Evolutionary conservation across 208 protist species (phyloP), one percentile per base, ranked within the genome.

Genomic region (Crithidia expoeki): DNA sequence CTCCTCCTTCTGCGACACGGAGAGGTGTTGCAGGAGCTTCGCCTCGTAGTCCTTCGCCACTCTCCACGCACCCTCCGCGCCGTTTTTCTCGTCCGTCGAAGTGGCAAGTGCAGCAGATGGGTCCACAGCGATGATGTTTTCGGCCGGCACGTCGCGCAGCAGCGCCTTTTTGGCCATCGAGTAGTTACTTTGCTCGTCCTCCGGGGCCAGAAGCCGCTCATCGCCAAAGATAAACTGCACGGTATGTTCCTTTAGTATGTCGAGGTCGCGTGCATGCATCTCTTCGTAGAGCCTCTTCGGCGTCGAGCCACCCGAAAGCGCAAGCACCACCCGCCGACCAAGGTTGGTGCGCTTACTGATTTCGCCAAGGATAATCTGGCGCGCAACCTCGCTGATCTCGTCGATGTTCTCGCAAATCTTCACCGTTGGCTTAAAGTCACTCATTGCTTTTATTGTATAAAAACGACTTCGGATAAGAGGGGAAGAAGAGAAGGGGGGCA

Each of bases 271-370:
- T 14, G 68, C 64, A 33, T 85, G 83, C 28, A 95, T 57, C 49
- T 52, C 23, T 23, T 67, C 53, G 67, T 92, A 92, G 11, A 93
- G 65, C 56, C 52, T 61, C 70, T 79, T 81, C 21, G 90, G 90
- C 0, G 90, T 92, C 14, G 78, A 86, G n/a, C 90, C 90, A 12
- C 90, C 90, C 2, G 90, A 91, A 17, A 95, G 81, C 3, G 87
- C 90, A 12, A 93, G 46, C 3, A 84, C 86, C 30, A 85, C 47
- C 0, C 75, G 80, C 33, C 58, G 42, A 1, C 17, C 46, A 21
- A n/a, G 57, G 49, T 50, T 53, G 3, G 11, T 47, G 3, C 67
- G 58, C 30, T 28, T 65, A 3, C 52, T n/a, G 11, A 75, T 30
- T 27, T 64, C 62, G 12, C 71, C 65, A 14, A 86, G 56, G 19